These are phyloP conservation scores for Chaetomium cochliodes DNA, from an alignment of 495 filamentous ascomycete species.

Conservation along the genomic window DNA sequence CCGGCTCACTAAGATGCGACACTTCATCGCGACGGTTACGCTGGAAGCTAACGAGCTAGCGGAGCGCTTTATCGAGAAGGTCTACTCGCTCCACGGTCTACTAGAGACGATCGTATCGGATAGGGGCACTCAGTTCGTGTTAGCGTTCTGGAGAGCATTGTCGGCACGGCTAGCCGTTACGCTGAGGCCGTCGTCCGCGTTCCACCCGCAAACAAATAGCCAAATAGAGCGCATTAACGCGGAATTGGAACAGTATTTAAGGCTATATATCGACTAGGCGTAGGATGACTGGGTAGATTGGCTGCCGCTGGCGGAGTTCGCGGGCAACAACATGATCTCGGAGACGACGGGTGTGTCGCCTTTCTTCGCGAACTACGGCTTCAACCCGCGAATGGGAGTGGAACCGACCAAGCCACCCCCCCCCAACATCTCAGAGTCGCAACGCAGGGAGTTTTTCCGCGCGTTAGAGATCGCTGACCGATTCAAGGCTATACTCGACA, in stretches of 20 bases:
- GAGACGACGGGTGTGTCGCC: background rate
- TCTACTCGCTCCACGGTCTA: background rate
- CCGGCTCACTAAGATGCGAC: slow-evolving; percentile 5
- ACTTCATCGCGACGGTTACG: background rate
- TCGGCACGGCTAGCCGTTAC: background rate
- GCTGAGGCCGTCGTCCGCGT: background rate
- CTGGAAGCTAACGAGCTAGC: background rate
- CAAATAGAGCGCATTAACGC: background rate
- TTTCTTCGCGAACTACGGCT: slow-evolving; percentile 2
- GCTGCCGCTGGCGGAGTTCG: slow-evolving; percentile 1
- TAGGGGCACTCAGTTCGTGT: too few species aligned
- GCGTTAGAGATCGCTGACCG: background rate
- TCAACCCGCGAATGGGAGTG: background rate
- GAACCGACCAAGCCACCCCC: background rate
- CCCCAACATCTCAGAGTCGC: background rate
- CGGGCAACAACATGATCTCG: background rate
- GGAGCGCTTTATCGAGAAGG: background rate
- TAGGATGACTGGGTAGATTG: slow-evolving; percentile 9
- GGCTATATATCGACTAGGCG: background rate
- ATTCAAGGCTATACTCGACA: background rate
- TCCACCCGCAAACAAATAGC: background rate
- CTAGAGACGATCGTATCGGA: background rate
- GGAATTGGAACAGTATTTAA: background rate
- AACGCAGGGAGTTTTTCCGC: background rate
- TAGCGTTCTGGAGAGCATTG: too few species aligned